Percentiles rank a stretch among this genome's conserved stretches.
Evolutionary conservation across 1,284 basidiomycete genomes (phyloP).

Genomic region (Heterobasidion parviporum): DNA sequence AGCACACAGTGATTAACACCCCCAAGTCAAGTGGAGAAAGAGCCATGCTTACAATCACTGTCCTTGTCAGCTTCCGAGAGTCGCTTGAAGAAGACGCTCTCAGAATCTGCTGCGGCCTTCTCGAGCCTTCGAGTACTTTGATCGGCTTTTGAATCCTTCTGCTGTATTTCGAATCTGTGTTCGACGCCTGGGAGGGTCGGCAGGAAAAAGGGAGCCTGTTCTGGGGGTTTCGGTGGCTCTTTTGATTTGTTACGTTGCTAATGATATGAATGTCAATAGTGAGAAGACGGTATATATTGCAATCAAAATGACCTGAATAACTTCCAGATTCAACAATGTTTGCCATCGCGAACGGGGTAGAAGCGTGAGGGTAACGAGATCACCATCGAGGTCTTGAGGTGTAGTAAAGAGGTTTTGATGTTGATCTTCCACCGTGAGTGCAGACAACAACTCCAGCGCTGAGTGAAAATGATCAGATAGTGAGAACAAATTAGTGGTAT

Average conservation of each 20-base stretch:
- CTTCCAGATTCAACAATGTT: conserved; percentile 91
- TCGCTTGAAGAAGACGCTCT: conserved; percentile 71
- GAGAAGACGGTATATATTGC: not conserved
- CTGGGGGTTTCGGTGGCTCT: conserved; percentile 90
- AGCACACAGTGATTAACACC: not conserved
- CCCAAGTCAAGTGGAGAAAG: not conserved
- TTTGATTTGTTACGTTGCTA: conserved; percentile 95
- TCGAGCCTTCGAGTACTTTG: conserved; percentile 49
- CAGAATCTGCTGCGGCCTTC: conserved; percentile 44
- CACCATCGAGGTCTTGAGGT: conserved; percentile 79
- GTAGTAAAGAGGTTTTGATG: conserved; percentile 69
- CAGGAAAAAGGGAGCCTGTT: conserved; percentile 95
- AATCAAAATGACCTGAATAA: conserved; percentile 65
- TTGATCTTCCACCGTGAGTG: conserved; percentile 40
- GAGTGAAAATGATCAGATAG: not conserved
- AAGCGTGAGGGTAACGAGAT: conserved; percentile 85
- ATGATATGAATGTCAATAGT: conserved; percentile 2
- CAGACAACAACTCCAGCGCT: conserved; percentile 62
- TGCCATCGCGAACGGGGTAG: conserved; percentile 94
- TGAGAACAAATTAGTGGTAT: not conserved
- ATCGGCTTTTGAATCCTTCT: conserved; percentile 28
- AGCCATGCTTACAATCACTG: conserved; percentile 55
- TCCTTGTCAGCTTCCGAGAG: conserved; percentile 49
- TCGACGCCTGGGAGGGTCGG: conserved; percentile 85
- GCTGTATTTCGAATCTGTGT: conserved; percentile 61